These are phyloP conservation scores for Candida quercuum DNA, from an alignment of 805 yeast species.

Conservation along the genomic window DNA sequence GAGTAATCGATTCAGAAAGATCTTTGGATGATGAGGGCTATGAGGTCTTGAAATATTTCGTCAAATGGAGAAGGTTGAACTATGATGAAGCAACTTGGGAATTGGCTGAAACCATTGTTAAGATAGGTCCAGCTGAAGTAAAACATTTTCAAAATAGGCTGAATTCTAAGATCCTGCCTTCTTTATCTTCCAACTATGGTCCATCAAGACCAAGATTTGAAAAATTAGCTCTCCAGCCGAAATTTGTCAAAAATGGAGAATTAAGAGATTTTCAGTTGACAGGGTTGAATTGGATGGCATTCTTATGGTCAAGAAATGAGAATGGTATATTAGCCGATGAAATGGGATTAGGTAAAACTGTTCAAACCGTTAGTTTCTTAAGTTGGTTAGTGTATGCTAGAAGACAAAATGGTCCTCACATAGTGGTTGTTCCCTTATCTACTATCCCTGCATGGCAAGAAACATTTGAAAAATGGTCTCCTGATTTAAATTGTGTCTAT, in stretches of 20 bases:
- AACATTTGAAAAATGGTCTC: constrained; percentile 96
- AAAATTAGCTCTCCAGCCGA: constrained; percentile 81
- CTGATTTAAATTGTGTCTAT: constrained; percentile 88
- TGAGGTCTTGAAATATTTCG: constrained; percentile 71
- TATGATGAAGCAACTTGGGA: constrained; percentile 99
- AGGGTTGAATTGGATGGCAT: constrained; percentile 99
- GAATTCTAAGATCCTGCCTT: constrained; percentile 81
- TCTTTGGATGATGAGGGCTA: constrained; percentile 52
- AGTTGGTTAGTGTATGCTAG: constrained; percentile 95
- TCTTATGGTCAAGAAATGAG: constrained; percentile 94
- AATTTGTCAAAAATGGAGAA: constrained; percentile 84
- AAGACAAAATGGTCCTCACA: constrained; percentile 95
- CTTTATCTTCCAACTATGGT: constrained; percentile 72
- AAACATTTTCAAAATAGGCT: constrained; percentile 74
- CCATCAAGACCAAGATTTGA: constrained; percentile 79
- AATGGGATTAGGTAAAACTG: constrained; percentile 98
- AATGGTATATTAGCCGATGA: constrained; percentile 98
- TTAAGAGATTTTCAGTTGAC: constrained; percentile 96
- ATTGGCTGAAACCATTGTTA: constrained; percentile 80
- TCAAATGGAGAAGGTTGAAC: constrained; percentile 90
- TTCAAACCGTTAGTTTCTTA: constrained; percentile 90
- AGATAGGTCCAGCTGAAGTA: constrained; percentile 78
- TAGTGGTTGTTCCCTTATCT: constrained; percentile 93
- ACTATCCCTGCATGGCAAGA: constrained; percentile 99
- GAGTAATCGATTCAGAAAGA: constrained; percentile 85